These are phyloP conservation scores for Starmera dryadoides DNA, from an alignment of 805 yeast genomes.

Conservation along the genomic window DNA sequence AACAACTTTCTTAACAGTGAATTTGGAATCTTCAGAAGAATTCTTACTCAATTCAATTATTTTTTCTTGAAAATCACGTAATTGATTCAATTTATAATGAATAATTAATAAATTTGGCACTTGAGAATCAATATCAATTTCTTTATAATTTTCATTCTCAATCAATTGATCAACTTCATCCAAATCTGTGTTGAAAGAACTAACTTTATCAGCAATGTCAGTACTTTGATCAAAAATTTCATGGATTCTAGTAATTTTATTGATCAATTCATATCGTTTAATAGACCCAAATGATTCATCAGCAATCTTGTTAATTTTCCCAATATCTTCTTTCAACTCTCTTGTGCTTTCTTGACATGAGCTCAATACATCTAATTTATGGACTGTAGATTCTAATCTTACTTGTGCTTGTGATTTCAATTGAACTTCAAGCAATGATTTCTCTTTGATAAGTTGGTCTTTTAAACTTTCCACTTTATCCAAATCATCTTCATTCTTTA, in stretches of 20 bases:
- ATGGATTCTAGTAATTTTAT: slow-evolving; percentile 58
- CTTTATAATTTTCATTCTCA: slow-evolving; percentile 36
- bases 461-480: slow-evolving; percentile 44
- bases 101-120: slow-evolving; percentile 53
- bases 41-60: slow-evolving; percentile 46
- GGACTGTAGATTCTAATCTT: slow-evolving; percentile 50
- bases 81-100: slow-evolving; percentile 63
- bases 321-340: slow-evolving; percentile 37
- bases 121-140: slow-evolving; percentile 29
- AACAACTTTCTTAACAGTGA: slow-evolving; percentile 54
- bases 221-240: slow-evolving; percentile 69
- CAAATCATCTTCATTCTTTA: slow-evolving; percentile 41
- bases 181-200: slow-evolving; percentile 44
- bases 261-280: slow-evolving; percentile 60
- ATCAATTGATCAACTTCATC: slow-evolving; percentile 46
- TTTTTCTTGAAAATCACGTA: slow-evolving; percentile 76
- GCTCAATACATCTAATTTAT: slow-evolving; percentile 31
- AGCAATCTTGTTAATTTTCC: slow-evolving; percentile 40
- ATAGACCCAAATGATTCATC: slow-evolving; percentile 53
- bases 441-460: slow-evolving; percentile 58
- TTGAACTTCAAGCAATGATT: slow-evolving; percentile 62
- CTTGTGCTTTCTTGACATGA: slow-evolving; percentile 39
- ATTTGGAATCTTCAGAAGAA: slow-evolving; percentile 56
- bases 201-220: slow-evolving; percentile 54
- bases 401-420: slow-evolving; percentile 61